Evolutionary conservation across 1,139 yeast species (phyloP).

Genomic region (Eremothecium cymbalariae): DNA sequence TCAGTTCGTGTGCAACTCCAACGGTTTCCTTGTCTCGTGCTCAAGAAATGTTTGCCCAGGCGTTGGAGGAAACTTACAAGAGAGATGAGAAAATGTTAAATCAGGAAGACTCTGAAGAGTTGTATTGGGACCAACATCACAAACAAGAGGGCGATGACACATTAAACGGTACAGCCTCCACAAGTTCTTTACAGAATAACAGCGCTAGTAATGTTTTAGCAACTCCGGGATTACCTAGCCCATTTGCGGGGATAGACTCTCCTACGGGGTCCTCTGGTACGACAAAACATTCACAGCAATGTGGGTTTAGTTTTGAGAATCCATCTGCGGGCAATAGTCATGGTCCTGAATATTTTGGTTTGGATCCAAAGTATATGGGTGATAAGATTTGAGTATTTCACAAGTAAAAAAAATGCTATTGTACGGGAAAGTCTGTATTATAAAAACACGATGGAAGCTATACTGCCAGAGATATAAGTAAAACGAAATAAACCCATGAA

Average conservation of each 20-base stretch:
- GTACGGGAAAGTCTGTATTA: constrained; percentile 4
- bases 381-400: constrained; percentile 9
- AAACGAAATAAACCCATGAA: constrained; percentile 2
- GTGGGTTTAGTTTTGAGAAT: constrained; percentile 18
- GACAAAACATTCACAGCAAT: constrained; percentile 15
- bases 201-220: constrained; percentile 11
- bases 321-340: constrained; percentile 16
- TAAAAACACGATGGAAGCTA: not conserved
- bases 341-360: constrained; percentile 12
- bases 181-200: constrained; percentile 14
- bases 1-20: constrained; percentile 92
- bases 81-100: constrained; percentile 42
- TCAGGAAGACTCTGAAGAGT: constrained; percentile 23
- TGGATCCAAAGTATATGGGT: constrained; percentile 12
- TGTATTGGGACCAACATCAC: constrained; percentile 21
- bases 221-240: constrained; percentile 14
- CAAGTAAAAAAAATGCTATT: not conserved
- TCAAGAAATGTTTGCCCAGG: constrained; percentile 74
- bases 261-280: constrained; percentile 12
- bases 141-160: constrained; percentile 7
- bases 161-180: constrained; percentile 12
- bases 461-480: constrained; percentile 4
- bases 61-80: constrained; percentile 60
- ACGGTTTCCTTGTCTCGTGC: constrained; percentile 83
- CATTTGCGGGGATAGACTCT: constrained; percentile 11